Evolutionary conservation across 352 stramenopile species (phyloP).

Genomic region (Globisporangium spinosum): DNA sequence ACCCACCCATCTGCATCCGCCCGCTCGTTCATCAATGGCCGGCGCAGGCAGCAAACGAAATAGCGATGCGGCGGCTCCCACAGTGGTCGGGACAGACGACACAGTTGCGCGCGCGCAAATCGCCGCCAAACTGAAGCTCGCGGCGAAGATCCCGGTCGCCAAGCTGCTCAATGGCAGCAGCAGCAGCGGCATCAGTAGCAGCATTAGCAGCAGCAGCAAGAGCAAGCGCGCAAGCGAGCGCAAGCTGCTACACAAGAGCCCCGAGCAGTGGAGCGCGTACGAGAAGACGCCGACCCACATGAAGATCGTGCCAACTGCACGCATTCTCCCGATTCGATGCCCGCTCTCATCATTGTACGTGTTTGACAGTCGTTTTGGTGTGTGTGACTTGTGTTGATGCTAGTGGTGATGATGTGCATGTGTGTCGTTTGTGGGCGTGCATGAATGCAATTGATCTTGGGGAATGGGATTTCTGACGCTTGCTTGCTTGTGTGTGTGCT

Average conservation of each 20-base stretch:
- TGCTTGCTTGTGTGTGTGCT: neutral
- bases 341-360: conserved; percentile 77
- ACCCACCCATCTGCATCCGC: neutral
- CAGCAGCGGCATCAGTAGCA: conserved; percentile 2
- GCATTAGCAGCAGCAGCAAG: conserved; percentile 17
- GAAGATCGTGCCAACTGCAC: conserved; percentile 43
- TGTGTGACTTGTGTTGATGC: conserved; percentile 5
- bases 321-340: conserved; percentile 73
- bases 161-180: conserved; percentile 17
- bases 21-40: neutral
- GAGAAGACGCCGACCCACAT: conserved; percentile 53
- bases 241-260: conserved; percentile 68
- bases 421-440: neutral
- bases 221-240: conserved; percentile 25
- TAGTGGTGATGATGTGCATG: conserved; percentile 4
- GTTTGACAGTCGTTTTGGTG: neutral
- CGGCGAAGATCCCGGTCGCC: conserved; percentile 7
- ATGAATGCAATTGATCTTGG: neutral
- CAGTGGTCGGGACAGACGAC: conserved; percentile 16
- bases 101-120: conserved; percentile 17
- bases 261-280: conserved; percentile 59
- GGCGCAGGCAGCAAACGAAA: neutral
- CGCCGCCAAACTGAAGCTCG: conserved; percentile 22
- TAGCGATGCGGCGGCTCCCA: neutral
- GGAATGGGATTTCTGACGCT: neutral